These are phyloP conservation scores for Liquidambar formosana DNA, from an alignment of 164 flowering plant species.

Conservation along the genomic window DNA sequence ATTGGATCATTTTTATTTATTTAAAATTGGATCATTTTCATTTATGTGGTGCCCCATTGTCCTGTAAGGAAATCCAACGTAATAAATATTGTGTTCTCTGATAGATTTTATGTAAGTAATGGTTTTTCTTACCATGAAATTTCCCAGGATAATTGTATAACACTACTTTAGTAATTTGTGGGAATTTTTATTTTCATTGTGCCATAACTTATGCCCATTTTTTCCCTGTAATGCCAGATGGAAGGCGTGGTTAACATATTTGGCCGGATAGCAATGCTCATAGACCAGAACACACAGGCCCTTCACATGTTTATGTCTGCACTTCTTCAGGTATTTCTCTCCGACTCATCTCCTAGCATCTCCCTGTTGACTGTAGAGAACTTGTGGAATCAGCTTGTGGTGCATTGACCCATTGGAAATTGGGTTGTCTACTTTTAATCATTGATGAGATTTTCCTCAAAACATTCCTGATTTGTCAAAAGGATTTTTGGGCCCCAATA, in stretches of 20 bases:
- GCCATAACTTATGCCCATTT: not conserved
- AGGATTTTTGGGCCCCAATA: not conserved
- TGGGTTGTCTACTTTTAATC: not conserved
- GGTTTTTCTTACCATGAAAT: too few relatives aligned
- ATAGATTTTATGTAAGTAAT: not conserved
- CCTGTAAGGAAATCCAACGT: not conserved
- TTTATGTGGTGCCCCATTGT: not conserved
- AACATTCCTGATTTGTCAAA: not conserved
- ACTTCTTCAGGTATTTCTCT: constrained; percentile 73
- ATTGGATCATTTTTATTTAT: not conserved
- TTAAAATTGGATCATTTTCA: not conserved
- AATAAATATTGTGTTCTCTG: not conserved
- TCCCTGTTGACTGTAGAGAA: not conserved
- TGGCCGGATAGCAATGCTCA: constrained; percentile 76
- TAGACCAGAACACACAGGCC: constrained; percentile 95
- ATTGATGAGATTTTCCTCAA: too few relatives aligned
- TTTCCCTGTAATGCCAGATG: constrained; percentile 58
- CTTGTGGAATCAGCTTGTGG: not conserved
- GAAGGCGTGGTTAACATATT: constrained; percentile 83
- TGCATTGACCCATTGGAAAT: not conserved
- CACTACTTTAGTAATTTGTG: not conserved
- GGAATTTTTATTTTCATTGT: not conserved
- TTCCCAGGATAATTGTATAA: too few relatives aligned
- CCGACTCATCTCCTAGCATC: not conserved
- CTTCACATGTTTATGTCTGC: constrained; percentile 95